Percentiles rank a stretch among this genome's conserved stretches.
Evolutionary conservation across 2,329 filamentous ascomycete species (phyloP).

Genomic region (Trichoderma cornu-damae): DNA sequence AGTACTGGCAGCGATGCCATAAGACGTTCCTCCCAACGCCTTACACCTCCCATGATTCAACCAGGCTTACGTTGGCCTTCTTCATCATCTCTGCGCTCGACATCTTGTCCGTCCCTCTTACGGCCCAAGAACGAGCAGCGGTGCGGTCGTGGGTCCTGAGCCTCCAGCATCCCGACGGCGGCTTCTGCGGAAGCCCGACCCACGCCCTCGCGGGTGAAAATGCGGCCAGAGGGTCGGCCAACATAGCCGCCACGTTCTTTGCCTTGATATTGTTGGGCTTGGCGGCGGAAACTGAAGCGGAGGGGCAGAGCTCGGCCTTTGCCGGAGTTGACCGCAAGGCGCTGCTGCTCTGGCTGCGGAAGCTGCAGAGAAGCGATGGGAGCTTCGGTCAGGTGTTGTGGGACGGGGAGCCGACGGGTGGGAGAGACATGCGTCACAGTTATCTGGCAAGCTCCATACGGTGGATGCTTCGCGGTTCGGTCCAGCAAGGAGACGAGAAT

Average conservation of each 20-base stretch:
- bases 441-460: conserved; percentile 78
- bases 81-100: conserved; percentile 86
- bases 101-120: conserved; percentile 62
- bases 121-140: conserved; percentile 38
- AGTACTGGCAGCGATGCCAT: conserved; percentile 89
- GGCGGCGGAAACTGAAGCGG: conserved; percentile 39
- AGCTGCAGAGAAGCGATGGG: conserved; percentile 74
- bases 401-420: conserved; percentile 60
- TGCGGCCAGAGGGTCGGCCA: conserved; percentile 52
- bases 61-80: conserved; percentile 81
- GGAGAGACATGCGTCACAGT: conserved; percentile 80
- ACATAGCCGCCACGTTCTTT: conserved; percentile 84
- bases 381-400: conserved; percentile 83
- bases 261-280: conserved; percentile 68
- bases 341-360: conserved; percentile 68
- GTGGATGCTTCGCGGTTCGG: conserved; percentile 69
- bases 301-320: conserved; percentile 43
- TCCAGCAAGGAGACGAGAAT: conserved; percentile 45
- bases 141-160: conserved; percentile 74
- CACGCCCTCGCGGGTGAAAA: conserved; percentile 42
- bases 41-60: conserved; percentile 87
- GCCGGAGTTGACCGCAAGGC: conserved; percentile 60
- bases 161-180: conserved; percentile 79
- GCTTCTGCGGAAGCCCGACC: conserved; percentile 81
- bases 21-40: conserved; percentile 71